Base-by-base conservation (phyloP, 805 yeast species). In the Nakazawaea sp. region DNA sequence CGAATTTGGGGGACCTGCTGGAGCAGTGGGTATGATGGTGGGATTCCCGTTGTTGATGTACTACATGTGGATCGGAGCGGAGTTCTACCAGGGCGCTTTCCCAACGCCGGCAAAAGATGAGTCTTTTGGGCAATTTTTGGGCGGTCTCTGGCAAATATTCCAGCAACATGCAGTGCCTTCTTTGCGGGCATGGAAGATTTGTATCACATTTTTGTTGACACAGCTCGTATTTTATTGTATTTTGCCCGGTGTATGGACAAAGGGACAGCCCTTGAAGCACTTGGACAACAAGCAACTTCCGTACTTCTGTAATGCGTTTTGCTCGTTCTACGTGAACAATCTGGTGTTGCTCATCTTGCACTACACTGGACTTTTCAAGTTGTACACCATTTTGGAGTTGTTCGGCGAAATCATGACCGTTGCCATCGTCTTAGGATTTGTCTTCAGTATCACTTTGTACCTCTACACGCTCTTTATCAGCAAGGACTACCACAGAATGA, bases 41-140 rank as follows among this genome's bases (percentile, higher is more conserved):
- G 95, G 95, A 3, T 92, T 92, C 64, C 98, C 98, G 6, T 53
- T 81, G 32, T 68, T 92, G 53, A 92, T 92, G 98, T 86, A 81
- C 70, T 92, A 92, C 62, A 82, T 92, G 92, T 90, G 96, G 94
- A 78, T 90, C 38, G 72, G 87, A 51, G 90, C 92, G 35, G 73
- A 75, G 44, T 88, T 81, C 58, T 86, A 87, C 60, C 65, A 65
- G 45, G 96, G 96, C 2, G 52, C 64, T 33, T 69, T 85, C 20
- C 87, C 95, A 18, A 61, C 68, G 58, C 96, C 96, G 3, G 53
- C 56, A 0, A 67, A 56, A 4, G 77, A 64, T 34, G 76, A 82
- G 58, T 50, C 66, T 27, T 80, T 72, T 75, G 21, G 40, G 18
- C 70, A 61, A 2, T 87, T 75, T 50, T 41, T 69, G 10, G 43